Evolutionary conservation across 1,284 basidiomycete genomes (phyloP).

Genomic region (Omphalotus olearius): DNA sequence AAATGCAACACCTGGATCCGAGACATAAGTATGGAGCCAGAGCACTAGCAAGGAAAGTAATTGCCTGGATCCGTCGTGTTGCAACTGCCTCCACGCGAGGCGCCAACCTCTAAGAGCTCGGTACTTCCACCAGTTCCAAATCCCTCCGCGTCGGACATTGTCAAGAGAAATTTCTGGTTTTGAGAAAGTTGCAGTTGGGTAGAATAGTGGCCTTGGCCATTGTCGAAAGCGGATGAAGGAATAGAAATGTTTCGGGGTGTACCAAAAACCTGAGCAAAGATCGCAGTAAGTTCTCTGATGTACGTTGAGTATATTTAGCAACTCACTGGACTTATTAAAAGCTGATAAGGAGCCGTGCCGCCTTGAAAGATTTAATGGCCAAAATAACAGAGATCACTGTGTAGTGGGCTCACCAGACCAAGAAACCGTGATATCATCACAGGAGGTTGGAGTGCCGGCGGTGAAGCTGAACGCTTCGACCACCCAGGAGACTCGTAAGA

Average conservation of each 20-base stretch:
- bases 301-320: not conserved
- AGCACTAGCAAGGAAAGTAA: constrained; percentile 8
- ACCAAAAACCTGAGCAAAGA: constrained; percentile 41
- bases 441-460: constrained; percentile 47
- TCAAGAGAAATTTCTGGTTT: constrained; percentile 42
- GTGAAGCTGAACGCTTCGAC: constrained; percentile 51
- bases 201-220: constrained; percentile 52
- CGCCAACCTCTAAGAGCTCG: constrained; percentile 44
- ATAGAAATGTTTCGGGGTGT: constrained; percentile 52
- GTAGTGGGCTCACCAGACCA: constrained; percentile 53
- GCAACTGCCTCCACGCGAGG: constrained; percentile 46
- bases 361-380: constrained; percentile 32
- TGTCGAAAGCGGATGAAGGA: constrained; percentile 48
- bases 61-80: constrained; percentile 42
- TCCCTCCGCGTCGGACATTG: constrained; percentile 70
- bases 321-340: constrained; percentile 58
- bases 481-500: constrained; percentile 16
- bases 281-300: constrained; percentile 7
- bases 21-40: too few relatives aligned
- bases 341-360: constrained; percentile 56
- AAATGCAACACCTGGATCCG: constrained; percentile 37
- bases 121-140: constrained; percentile 64
- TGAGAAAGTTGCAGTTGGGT: constrained; percentile 40
- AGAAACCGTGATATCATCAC: constrained; percentile 52
- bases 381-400: not conserved